These are phyloP conservation scores for Coemansia sp. DNA, from an alignment of 192 early-diverging fungal species.

Conservation along the genomic window DNA sequence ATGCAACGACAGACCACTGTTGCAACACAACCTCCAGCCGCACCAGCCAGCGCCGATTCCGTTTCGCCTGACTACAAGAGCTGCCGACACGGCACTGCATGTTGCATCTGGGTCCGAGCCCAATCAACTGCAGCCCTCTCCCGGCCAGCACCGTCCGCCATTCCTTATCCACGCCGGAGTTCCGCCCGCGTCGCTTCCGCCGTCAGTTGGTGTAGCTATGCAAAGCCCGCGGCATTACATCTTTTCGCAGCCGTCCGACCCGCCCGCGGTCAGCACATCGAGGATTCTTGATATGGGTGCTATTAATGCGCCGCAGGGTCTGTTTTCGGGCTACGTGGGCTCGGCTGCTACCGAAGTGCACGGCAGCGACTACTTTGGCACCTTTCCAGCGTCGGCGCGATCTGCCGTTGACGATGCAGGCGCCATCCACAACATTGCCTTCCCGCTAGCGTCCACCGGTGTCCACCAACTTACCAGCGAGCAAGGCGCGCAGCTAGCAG, in stretches of 20 bases:
- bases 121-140: conserved; percentile 1
- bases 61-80: conserved; percentile 3
- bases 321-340: conserved; percentile 13
- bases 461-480: neutral
- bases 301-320: neutral
- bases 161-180: neutral
- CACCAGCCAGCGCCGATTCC: neutral
- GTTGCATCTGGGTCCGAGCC: neutral
- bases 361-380: conserved; percentile 21
- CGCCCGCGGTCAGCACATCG: neutral
- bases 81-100: neutral
- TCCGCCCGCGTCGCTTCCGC: neutral
- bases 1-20: neutral
- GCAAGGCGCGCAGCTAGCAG: neutral
- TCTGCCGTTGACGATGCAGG: conserved; percentile 2
- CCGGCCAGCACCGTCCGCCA: neutral
- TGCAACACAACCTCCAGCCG: neutral
- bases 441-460: neutral
- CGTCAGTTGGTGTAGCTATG: neutral
- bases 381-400: neutral
- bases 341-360: conserved; percentile 18
- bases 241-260: neutral
- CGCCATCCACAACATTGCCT: conserved; percentile 1
- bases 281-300: neutral
- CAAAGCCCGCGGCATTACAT: neutral